These are phyloP conservation scores for Alternaria rosae DNA, from an alignment of 2,329 filamentous ascomycete species.

Conservation along the genomic window DNA sequence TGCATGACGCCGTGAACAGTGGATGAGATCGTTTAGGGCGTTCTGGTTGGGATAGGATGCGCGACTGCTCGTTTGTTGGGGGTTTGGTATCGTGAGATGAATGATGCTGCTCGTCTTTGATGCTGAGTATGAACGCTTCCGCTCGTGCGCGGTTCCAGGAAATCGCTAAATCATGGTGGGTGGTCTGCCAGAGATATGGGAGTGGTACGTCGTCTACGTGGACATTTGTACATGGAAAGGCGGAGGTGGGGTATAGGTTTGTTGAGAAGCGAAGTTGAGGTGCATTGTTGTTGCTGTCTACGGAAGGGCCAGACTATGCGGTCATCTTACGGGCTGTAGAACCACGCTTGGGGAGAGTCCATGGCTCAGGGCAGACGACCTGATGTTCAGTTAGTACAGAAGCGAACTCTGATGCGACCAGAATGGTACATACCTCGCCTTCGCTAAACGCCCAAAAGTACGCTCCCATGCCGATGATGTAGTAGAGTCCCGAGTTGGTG, in stretches of 20 bases:
- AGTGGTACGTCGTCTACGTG: conserved; percentile 11
- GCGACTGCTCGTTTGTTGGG: not conserved
- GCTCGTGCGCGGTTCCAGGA: not conserved
- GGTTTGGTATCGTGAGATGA: not conserved
- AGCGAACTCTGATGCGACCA: not conserved
- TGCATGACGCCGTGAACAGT: not conserved
- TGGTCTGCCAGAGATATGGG: conserved; percentile 10
- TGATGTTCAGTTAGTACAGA: conserved; percentile 33
- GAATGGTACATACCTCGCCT: conserved; percentile 76
- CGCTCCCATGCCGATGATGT: conserved; percentile 80
- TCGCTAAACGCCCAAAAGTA: conserved; percentile 99
- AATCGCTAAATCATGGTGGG: conserved; percentile 8
- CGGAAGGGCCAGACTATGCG: conserved; percentile 15
- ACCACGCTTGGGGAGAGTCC: conserved; percentile 58
- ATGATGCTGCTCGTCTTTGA: not conserved
- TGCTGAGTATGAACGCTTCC: not conserved
- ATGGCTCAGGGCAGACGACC: conserved; percentile 59
- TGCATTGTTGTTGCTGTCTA: not conserved
- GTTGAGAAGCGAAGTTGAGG: conserved; percentile 8
- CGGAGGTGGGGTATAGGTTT: conserved; percentile 5
- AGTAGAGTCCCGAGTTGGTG: conserved; percentile 92
- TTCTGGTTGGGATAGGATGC: not conserved
- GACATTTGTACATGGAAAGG: conserved; percentile 2
- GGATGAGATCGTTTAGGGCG: not conserved
- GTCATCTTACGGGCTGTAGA: conserved; percentile 31